Evolutionary conservation across 2,329 filamentous ascomycete species (phyloP).

Genomic region (Blumeria graminis): DNA sequence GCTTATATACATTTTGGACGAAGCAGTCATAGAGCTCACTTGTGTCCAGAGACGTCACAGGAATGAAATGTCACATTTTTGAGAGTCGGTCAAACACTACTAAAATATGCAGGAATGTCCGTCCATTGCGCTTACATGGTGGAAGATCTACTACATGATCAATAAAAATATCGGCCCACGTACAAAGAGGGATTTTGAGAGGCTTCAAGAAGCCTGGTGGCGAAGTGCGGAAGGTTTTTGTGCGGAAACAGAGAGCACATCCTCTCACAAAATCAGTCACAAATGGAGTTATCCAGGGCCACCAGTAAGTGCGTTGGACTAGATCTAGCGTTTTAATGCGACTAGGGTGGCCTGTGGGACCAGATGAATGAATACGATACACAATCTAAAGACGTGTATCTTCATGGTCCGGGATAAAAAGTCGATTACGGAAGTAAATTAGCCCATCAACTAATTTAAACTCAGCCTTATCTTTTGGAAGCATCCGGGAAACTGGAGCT

Average conservation of each 20-base stretch:
- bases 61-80: too few species aligned
- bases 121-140: not conserved
- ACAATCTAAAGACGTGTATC: not conserved
- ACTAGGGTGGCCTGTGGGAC: not conserved
- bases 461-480: too few species aligned
- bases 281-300: not conserved
- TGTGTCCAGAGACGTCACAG: too few species aligned
- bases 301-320: not conserved
- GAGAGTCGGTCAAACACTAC: not conserved
- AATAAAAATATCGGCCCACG: not conserved
- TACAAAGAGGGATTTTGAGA: not conserved
- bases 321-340: not conserved
- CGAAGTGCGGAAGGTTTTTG: not conserved
- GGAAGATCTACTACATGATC: not conserved
- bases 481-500: too few species aligned
- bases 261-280: not conserved
- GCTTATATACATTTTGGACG: too few species aligned
- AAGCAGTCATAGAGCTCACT: too few species aligned
- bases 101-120: not conserved
- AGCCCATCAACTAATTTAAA: too few species aligned
- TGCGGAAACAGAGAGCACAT: not conserved
- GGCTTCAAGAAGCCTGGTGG: not conserved
- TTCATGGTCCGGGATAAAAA: not conserved
- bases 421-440: not conserved
- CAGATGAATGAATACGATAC: not conserved